A percentile compares a stretch with the other conserved stretches of the same genome.
Conservation (phyloP, 2,329 filamentous ascomycete species). For the Pseudogymnoascus sp. region DNA sequence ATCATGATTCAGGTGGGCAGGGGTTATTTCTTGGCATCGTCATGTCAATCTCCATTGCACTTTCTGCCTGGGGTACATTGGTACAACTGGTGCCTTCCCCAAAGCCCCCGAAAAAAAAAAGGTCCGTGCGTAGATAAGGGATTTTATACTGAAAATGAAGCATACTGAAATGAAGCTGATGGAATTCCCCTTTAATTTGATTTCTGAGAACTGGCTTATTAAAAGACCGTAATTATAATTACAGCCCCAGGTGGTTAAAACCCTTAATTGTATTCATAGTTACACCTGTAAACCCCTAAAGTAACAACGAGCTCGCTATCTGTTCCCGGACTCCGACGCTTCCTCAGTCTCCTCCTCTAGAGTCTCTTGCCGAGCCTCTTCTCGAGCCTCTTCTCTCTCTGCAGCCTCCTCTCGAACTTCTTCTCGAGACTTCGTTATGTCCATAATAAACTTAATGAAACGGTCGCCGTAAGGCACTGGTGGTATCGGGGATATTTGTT, state of each 20-base stretch:
- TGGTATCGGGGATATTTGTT: constrained; percentile 85
- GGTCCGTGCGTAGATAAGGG: neutral
- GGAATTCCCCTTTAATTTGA: neutral
- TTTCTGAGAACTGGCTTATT: neutral
- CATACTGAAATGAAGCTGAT: neutral
- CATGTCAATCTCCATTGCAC: neutral
- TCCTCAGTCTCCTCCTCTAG: neutral
- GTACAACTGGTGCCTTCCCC: neutral
- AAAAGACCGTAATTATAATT: neutral
- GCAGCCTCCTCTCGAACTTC: constrained; percentile 40
- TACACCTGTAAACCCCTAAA: neutral
- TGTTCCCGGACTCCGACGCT: neutral
- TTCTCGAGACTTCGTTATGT: constrained; percentile 83
- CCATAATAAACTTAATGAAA: constrained; percentile 85
- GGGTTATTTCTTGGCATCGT: neutral
- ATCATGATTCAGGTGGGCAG: neutral
- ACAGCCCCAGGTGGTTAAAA: neutral
- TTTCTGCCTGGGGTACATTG: neutral
- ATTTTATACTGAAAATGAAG: neutral
- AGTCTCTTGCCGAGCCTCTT: neutral
- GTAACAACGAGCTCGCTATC: neutral
- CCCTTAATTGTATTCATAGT: neutral
- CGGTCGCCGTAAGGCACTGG: constrained; percentile 87
- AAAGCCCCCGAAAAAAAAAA: neutral
- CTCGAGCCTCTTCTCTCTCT: neutral